Base-by-base conservation (phyloP, 768 basidiomycete species). In the Mycena epipterygia region DNA sequence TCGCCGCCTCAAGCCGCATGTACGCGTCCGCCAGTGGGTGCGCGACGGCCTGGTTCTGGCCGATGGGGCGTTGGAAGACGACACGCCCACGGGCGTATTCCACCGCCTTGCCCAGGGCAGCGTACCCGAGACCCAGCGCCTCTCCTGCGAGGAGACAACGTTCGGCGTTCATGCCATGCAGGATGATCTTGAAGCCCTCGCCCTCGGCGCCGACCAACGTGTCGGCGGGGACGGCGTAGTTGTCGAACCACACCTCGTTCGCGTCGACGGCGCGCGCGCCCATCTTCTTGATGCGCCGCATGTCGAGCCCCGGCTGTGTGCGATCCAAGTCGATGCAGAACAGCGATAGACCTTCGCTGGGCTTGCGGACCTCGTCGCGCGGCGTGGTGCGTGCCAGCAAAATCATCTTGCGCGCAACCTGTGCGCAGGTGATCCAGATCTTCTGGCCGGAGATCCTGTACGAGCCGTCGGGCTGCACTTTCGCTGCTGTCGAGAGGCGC, bases 161-260 rank as follows among this genome's bases (percentile, higher is more conserved):
- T 44, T 74, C 73, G 17, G 73, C 73, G 29, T 74, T 74, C 71
- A 74, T 72, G 19, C 71, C 70, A 27, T 74, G 73, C 14, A 74
- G 30, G 29, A 74, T 70, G 11, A 71, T 74, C 37, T 67, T 69
- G 64, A 74, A 74, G 11, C 73, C 73, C n/a, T 72, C 32, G 23
- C 49, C 62, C 60, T 72, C 68, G 30, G 57, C 64, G 3, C 73
- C 73, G 27, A 74, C 41, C 42, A 68, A 44, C 4, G 64, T 42
- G 35, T 61, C 39, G 2, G 68, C 63, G 13, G 70, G 71, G 39
- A 74, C 56, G n/a, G 52, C 48, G 53, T 72, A 74, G 57, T 68
- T 62, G 51, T 74, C 73, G 35, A 74, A 74, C 52, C 62, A 74
- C 25, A 72, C 71, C 68, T 74, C 71, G 44, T 74, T 74, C 14